Base-by-base conservation (phyloP, 176 grass and related monocot species). In the Oryza rufipogon region DNA sequence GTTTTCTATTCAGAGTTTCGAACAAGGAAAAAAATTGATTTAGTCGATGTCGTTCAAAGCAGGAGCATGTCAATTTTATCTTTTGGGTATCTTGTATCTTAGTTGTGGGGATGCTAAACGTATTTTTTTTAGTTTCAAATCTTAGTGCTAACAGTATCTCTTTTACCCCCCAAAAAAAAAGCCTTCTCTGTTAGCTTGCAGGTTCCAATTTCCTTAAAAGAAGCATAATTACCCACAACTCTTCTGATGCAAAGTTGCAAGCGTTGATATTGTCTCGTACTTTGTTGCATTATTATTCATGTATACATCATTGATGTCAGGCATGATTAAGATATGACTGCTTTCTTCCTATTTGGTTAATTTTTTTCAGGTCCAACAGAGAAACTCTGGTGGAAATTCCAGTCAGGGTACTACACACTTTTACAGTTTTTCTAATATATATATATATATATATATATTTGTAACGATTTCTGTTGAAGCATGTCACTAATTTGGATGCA, bases 321-420 rank as follows among this genome's bases (percentile, higher is more conserved):
- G 25, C 45, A 34, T 47, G 68, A 68, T 75, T 49, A 38, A 54
- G 51, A 23, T 66, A 19, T 83, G 51, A 28, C 69, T 75, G 70
- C 6, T 76, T 71, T 22, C 16, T 22, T 20, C 20, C 56, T 23
- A 80, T 70, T 64, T 61, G 17, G 19, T 33, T 80, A 20, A 22
- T 39, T 66, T 58, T 58, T 46, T 47, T 65, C 15, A 89, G 90
- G 80, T 80, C 70, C 83, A 89, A 66, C 74, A 78, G 60, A 83
- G 30, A 30, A 33, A 86, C 66, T 61, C 64, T 72, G 70, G 83
- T 60, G 83, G 87, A 73, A 79, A 87, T 61, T 74, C 56, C 23
- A 84, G 25, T 72, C 65, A 80, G 22, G 87, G 87, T 92, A 92
- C 84, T 66, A 15, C 33, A 73, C 23, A 2, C 22, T 68, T 63